phyloP scores from a whole-genome alignment of 495 filamentous ascomycete species.

The Pseudevernia furfuracea region DNA sequence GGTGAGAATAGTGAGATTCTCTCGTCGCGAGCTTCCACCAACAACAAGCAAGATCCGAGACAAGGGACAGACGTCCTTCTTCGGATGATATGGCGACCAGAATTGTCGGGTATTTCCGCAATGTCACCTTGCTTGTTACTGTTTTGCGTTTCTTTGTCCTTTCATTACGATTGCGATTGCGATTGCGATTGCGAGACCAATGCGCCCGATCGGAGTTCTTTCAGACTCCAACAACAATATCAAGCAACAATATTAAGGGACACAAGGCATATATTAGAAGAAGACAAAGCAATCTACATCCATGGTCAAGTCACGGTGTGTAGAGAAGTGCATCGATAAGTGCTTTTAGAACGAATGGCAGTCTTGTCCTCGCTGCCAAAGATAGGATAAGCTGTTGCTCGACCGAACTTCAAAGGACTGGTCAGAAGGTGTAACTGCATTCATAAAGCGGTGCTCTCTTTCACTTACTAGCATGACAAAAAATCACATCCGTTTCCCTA shows the following conservation, averaged over 20 bases:
- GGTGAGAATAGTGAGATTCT: too few relatives aligned
- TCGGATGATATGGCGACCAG: too few relatives aligned
- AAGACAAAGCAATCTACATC: background rate
- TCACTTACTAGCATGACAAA: too few relatives aligned
- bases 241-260: slow-evolving; percentile 3
- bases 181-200: background rate
- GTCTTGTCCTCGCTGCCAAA: background rate
- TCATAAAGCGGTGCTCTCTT: background rate
- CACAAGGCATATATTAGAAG: too few relatives aligned
- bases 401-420: background rate
- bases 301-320: background rate
- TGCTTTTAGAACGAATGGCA: background rate
- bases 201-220: background rate
- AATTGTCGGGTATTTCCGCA: background rate
- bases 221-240: background rate
- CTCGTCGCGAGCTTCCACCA: too few relatives aligned
- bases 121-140: background rate
- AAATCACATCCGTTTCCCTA: too few relatives aligned
- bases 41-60: too few relatives aligned
- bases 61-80: too few relatives aligned
- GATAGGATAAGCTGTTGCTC: background rate
- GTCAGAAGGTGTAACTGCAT: background rate
- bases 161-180: too few relatives aligned
- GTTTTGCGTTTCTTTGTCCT: background rate
- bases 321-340: too few relatives aligned